Evolutionary conservation across 2,329 filamentous ascomycete genomes (phyloP).

Genomic region (Beauveria caledonica): DNA sequence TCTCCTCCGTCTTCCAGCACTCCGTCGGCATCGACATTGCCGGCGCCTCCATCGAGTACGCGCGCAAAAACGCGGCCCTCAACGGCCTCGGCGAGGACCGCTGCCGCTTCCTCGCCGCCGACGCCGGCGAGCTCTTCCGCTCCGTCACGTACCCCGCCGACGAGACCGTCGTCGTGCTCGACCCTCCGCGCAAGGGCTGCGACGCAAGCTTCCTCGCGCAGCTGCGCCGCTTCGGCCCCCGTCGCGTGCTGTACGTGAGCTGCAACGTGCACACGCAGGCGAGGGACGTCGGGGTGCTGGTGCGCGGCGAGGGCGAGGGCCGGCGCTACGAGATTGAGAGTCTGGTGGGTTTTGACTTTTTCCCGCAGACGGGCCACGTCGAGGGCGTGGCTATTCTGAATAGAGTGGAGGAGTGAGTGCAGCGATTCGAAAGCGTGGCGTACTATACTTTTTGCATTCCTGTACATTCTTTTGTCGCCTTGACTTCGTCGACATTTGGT

Average conservation of each 20-base stretch:
- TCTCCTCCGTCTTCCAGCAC: conserved; percentile 75
- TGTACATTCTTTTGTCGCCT: background rate
- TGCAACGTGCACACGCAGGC: conserved; percentile 99
- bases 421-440: background rate
- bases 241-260: conserved; percentile 83
- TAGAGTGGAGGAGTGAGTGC: conserved; percentile 34
- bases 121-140: conserved; percentile 76
- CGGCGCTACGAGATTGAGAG: conserved; percentile 79
- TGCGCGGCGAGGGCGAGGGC: conserved; percentile 51
- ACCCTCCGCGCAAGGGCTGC: conserved; percentile 94
- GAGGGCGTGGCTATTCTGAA: conserved; percentile 60
- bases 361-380: conserved; percentile 74
- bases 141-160: conserved; percentile 63
- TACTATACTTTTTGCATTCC: background rate
- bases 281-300: conserved; percentile 79
- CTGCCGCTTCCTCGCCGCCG: conserved; percentile 80
- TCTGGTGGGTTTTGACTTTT: conserved; percentile 90
- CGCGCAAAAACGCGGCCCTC: conserved; percentile 66
- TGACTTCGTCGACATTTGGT: background rate
- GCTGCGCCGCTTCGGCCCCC: conserved; percentile 67
- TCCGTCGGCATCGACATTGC: conserved; percentile 89
- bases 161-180: conserved; percentile 88
- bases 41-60: conserved; percentile 66
- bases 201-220: conserved; percentile 77
- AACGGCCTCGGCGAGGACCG: conserved; percentile 62